A percentile compares a stretch with the other conserved stretches of the same genome.
phyloP scores from a whole-genome alignment of 495 filamentous ascomycete species.

The Lichina pygmaea region DNA sequence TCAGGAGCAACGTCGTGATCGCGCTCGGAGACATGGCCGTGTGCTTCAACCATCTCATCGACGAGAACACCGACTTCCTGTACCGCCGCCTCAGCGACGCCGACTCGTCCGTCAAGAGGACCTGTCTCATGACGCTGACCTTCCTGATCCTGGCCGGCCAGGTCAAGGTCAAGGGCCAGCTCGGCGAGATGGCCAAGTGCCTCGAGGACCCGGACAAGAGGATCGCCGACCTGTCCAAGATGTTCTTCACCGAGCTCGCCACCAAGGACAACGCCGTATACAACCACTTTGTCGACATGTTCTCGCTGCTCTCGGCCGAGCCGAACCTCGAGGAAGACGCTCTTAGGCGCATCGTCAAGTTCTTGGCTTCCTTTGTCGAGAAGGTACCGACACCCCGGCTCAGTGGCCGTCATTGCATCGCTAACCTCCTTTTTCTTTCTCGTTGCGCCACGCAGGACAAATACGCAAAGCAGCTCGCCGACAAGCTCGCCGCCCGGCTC shows the following conservation, averaged over 20 bases:
- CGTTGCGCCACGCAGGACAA: conserved; percentile 40
- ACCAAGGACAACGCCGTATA: conserved; percentile 99
- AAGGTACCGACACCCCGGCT: conserved; percentile 32
- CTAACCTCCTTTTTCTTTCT: neutral
- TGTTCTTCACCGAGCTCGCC: conserved; percentile 95
- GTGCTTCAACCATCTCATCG: conserved; percentile 96
- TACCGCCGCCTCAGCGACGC: conserved; percentile 78
- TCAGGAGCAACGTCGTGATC: conserved; percentile 85
- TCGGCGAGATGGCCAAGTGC: conserved; percentile 98
- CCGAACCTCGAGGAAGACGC: conserved; percentile 56
- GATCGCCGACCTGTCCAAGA: conserved; percentile 74
- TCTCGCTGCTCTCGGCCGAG: conserved; percentile 69
- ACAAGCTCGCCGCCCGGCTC: conserved; percentile 75
- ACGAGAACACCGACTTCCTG: conserved; percentile 96
- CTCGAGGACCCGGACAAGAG: conserved; percentile 83
- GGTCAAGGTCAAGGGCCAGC: conserved; percentile 98
- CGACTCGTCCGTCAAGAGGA: conserved; percentile 78
- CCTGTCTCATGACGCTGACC: conserved; percentile 94
- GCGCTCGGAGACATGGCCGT: conserved; percentile 97
- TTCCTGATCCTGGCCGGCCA: conserved; percentile 94
- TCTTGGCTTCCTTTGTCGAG: conserved; percentile 83
- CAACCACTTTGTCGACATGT: conserved; percentile 99
- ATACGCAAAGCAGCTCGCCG: conserved; percentile 83
- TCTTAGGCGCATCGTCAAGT: conserved; percentile 65
- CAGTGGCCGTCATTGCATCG: too few relatives aligned